Evolutionary conservation across 192 early-diverging fungal genomes (phyloP), one percentile per base, ranked within the genome.

Genomic region (Thoreauomyces humboldtii): DNA sequence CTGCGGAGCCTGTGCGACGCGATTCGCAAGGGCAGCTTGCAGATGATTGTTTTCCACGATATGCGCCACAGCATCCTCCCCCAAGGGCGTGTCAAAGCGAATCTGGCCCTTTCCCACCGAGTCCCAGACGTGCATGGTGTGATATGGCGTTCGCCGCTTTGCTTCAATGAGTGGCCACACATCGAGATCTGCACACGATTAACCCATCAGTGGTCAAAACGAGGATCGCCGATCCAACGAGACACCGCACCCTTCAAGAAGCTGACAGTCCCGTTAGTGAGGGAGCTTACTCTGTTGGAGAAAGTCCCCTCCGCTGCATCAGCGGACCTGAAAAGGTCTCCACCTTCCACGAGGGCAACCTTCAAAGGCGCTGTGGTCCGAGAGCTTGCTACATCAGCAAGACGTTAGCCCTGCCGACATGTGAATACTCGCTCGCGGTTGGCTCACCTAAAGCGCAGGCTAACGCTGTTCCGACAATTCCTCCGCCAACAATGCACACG

Each of bases 11-110:
- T 4, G 52, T 62, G 28, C 71, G 64, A 9, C 51, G 71, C 14
- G 65, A 50, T 19, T 78, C 34, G 89, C 81, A 7, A 94, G 65
- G 0, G 85, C 91, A 21, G 79, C 65, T 53, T 92, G 91, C 27
- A 96, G 71, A 73, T 89, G 84, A 54, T 85, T 67, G 61, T 94
- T 98, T 71, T 98, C 93, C 19, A 93, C 80, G 77, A 98, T 95
- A 61, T 77, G 91, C 6, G 92, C 94, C 34, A 93, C 81, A 45
- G 84, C 61, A 15, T 53, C 25, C 34, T 42, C 42, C 24, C 54
- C 53, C 57, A 70, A 37, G 2, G 80, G 51, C 15, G 86, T 69
- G 64, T 86, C 79, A 71, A 92, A 94, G 29, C 67, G 65, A 25
- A 94, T 78, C 38, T 71, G 56, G 9, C 88, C 89, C 9, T 80